phyloP scores from a whole-genome alignment of 208 protist species.

The Wallacemonas sp. region DNA sequence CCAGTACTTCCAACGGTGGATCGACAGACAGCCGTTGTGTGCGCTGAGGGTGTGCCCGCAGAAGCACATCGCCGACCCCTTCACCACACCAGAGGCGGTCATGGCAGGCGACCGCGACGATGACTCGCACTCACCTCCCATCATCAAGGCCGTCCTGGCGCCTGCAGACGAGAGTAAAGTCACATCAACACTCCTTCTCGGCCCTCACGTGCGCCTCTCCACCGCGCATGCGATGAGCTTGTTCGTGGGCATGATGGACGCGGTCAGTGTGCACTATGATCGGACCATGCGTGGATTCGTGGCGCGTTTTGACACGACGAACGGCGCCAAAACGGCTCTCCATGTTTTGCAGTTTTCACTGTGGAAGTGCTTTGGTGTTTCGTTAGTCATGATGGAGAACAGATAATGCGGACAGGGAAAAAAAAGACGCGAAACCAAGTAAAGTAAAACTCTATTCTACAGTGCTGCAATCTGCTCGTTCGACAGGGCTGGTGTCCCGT shows the following conservation, averaged over 20 bases:
- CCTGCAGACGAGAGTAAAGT: conserved; percentile 30
- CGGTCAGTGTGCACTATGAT: conserved; percentile 35
- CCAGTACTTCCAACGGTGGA: conserved; percentile 40
- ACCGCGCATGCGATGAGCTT: conserved; percentile 61
- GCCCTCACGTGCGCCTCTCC: conserved; percentile 54
- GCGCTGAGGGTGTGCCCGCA: not conserved
- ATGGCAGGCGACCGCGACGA: no score
- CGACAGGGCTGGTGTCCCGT: no score
- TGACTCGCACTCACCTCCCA: no score
- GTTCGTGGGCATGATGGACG: conserved; percentile 66
- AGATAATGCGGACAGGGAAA: no score
- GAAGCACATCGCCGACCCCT: no score
- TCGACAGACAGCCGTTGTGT: not conserved
- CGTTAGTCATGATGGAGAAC: conserved; percentile 29
- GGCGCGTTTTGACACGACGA: conserved; percentile 39
- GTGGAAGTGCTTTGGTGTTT: conserved; percentile 45
- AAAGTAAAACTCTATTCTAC: no score
- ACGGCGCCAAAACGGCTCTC: conserved; percentile 41
- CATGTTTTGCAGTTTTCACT: conserved; percentile 70
- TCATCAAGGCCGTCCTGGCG: conserved; percentile 26
- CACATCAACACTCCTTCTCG: conserved; percentile 41
- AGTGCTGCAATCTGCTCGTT: no score
- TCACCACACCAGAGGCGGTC: no score
- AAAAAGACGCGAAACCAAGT: no score
- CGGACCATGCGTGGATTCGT: conserved; percentile 29